phyloP scores from a whole-genome alignment of 441 rosid species.

The Populus tomentosa region DNA sequence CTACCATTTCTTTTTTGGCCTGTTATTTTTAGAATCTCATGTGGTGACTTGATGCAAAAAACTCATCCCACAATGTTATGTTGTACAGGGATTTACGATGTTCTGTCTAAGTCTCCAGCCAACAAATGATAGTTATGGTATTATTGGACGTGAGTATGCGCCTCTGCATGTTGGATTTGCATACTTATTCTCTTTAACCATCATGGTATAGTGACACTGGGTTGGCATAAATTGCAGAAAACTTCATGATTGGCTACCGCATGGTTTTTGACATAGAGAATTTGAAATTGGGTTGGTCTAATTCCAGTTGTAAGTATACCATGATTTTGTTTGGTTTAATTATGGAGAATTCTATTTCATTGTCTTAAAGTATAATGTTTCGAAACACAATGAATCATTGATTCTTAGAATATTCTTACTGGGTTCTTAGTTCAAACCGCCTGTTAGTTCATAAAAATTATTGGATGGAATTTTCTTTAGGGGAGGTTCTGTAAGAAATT shows the following conservation, averaged over 20 bases:
- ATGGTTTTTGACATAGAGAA: conserved; percentile 39
- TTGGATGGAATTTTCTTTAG: not conserved
- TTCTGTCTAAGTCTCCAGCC: conserved; percentile 28
- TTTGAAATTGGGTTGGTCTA: conserved; percentile 36
- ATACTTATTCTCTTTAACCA: not conserved
- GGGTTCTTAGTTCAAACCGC: not conserved
- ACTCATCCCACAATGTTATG: not conserved
- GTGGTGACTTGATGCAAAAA: conserved; percentile 1
- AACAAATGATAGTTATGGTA: conserved; percentile 16
- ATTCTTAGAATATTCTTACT: not conserved
- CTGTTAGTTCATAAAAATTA: not conserved
- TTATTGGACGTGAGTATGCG: conserved; percentile 34
- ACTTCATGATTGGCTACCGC: conserved; percentile 38
- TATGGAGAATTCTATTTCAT: not conserved
- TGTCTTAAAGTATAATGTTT: not conserved
- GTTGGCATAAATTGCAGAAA: conserved; percentile 26
- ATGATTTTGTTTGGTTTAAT: not conserved
- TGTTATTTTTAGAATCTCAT: not conserved
- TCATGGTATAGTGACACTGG: not conserved
- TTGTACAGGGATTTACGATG: conserved; percentile 21
- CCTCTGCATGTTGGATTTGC: not conserved
- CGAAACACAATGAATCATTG: not conserved
- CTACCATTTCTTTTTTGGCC: not conserved
- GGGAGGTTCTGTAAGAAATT: not conserved
- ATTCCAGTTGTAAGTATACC: conserved; percentile 32